A percentile compares a stretch with the other conserved stretches of the same genome.
These are phyloP conservation scores for Vitis hybrid DNA, from an alignment of 177 flowering plant genomes.

Conservation along the genomic window DNA sequence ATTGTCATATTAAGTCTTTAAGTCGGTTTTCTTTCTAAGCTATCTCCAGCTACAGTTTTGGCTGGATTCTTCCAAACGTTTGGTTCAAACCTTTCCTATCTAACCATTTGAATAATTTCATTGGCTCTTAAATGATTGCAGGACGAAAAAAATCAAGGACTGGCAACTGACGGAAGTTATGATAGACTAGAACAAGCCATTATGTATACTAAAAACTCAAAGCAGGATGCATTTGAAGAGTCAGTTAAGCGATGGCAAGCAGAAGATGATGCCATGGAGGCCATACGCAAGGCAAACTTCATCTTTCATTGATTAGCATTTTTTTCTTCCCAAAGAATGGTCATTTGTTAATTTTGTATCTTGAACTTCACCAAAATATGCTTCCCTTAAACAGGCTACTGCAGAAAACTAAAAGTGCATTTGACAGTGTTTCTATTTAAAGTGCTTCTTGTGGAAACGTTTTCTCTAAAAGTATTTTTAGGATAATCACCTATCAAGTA, in stretches of 20 bases:
- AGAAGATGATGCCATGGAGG: conserved; percentile 41
- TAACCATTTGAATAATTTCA: not conserved
- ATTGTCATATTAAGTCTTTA: no score
- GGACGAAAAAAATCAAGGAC: conserved; percentile 23
- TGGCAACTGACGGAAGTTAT: conserved; percentile 13
- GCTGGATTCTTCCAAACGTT: not conserved
- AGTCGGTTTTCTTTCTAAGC: no score
- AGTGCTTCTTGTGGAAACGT: no score
- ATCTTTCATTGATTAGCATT: not conserved
- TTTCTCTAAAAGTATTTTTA: no score
- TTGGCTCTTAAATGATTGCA: conserved; percentile 12
- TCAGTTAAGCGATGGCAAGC: conserved; percentile 31
- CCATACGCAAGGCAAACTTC: conserved; percentile 30
- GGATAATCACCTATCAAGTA: no score
- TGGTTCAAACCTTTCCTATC: not conserved
- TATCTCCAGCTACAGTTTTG: not conserved
- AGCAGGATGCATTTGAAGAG: conserved; percentile 30
- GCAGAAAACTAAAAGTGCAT: no score
- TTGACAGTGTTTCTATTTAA: no score
- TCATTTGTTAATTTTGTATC: no score
- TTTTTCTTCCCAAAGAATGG: no score
- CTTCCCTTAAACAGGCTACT: no score
- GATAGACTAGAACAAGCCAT: conserved; percentile 28
- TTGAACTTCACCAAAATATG: no score
- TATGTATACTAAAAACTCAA: conserved; percentile 25